A percentile compares a stretch with the other conserved stretches of the same genome.
Conservation (phyloP, 768 basidiomycete species). For the Psilocybe azurescens region DNA sequence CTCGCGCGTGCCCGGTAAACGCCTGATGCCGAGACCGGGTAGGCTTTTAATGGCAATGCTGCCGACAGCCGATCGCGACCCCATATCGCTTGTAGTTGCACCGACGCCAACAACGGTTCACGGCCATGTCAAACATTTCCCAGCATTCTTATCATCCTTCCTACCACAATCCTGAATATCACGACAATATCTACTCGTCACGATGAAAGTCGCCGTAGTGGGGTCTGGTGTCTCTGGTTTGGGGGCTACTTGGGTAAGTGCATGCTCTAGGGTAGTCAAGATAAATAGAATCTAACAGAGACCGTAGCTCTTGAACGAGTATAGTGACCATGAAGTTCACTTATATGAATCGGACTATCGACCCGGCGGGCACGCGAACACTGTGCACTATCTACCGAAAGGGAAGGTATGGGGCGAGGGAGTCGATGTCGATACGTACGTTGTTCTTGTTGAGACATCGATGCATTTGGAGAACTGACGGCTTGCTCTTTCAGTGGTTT, state of each 20-base stretch:
- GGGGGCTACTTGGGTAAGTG: conserved; percentile 71
- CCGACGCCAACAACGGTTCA: neutral
- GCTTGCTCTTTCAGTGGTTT: conserved; percentile 50
- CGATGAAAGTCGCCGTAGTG: conserved; percentile 72
- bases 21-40: too few species aligned
- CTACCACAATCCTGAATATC: neutral
- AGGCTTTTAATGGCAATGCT: neutral
- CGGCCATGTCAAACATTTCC: conserved; percentile 11
- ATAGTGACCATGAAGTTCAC: conserved; percentile 77
- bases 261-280: neutral
- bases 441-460: conserved; percentile 10
- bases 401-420: conserved; percentile 36
- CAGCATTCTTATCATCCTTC: conserved; percentile 1
- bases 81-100: neutral
- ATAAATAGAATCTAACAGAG: neutral
- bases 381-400: conserved; percentile 56
- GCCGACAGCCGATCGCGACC: neutral
- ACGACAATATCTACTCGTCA: neutral
- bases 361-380: conserved; percentile 81
- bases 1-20: too few species aligned
- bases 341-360: conserved; percentile 71
- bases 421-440: conserved; percentile 75
- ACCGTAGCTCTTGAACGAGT: conserved; percentile 68
- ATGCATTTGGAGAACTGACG: neutral
- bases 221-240: conserved; percentile 85